Evolutionary conservation across 768 basidiomycete genomes (phyloP).

Genomic region (Mycena galopus): DNA sequence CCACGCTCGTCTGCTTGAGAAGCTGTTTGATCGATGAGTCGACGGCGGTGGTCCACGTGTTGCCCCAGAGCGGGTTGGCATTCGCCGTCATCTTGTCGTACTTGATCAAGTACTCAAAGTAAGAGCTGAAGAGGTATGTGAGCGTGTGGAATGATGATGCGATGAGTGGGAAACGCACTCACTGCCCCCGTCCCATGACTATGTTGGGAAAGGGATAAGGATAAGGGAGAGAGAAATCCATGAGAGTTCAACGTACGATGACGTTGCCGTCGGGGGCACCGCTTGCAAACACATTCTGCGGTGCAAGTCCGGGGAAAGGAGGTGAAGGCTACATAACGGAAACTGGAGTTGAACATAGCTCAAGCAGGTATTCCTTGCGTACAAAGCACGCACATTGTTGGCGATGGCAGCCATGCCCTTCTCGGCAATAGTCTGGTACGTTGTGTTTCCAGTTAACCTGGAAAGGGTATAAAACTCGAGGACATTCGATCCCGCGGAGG

Average conservation of each 20-base stretch:
- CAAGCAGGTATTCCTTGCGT: neutral
- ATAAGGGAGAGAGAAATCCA: neutral
- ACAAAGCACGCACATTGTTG: constrained; percentile 19
- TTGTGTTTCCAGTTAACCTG: constrained; percentile 23
- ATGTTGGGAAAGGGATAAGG: neutral
- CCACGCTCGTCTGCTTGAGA: constrained; percentile 23
- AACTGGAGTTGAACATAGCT: neutral
- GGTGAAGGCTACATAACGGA: constrained; percentile 14
- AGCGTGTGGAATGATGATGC: neutral
- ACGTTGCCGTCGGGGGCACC: constrained; percentile 22
- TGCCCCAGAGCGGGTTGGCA: constrained; percentile 21
- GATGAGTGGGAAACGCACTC: constrained; percentile 11
- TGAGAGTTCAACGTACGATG: constrained; percentile 4
- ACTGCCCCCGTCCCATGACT: constrained; percentile 28
- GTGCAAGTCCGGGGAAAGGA: constrained; percentile 25
- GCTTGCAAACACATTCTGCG: constrained; percentile 22
- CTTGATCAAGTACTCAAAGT: constrained; percentile 31
- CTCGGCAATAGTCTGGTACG: constrained; percentile 27
- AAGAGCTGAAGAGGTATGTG: constrained; percentile 12
- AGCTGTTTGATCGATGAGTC: constrained; percentile 30
- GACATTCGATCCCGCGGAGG: constrained; percentile 25
- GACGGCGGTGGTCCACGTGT: constrained; percentile 27
- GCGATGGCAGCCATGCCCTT: constrained; percentile 23
- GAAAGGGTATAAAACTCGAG: constrained; percentile 28
- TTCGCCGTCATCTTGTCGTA: constrained; percentile 25